phyloP scores from a whole-genome alignment of 768 basidiomycete species.

The Macrocybe gigantea region DNA sequence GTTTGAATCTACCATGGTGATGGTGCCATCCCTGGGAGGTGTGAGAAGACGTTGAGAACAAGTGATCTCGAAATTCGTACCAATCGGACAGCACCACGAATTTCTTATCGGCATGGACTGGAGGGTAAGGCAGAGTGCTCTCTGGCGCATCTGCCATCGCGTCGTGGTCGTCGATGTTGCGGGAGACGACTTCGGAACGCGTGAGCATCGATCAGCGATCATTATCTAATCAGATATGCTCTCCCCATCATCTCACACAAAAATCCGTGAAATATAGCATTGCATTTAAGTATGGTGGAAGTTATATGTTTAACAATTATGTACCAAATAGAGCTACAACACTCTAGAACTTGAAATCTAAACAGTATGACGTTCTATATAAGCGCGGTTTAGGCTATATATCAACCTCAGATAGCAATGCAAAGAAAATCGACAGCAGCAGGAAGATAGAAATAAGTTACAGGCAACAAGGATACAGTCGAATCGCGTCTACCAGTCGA shows the following conservation, averaged over 20 bases:
- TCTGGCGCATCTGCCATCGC: slow-evolving; percentile 32
- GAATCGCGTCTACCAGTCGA: slow-evolving; percentile 61
- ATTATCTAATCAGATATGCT: too few species aligned
- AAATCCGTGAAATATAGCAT: too few species aligned
- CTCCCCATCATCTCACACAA: too few species aligned
- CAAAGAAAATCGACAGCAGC: neutral
- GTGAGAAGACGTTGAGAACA: too few species aligned
- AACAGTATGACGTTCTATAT: too few species aligned
- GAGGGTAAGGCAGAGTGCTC: slow-evolving; percentile 77
- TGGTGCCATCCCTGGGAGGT: slow-evolving; percentile 77
- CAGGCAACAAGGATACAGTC: slow-evolving; percentile 3
- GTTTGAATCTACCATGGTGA: slow-evolving; percentile 90
- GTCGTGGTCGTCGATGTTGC: slow-evolving; percentile 6
- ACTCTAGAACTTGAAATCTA: too few species aligned
- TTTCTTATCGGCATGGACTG: slow-evolving; percentile 71
- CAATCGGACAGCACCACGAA: slow-evolving; percentile 91
- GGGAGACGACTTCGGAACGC: neutral
- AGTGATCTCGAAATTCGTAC: slow-evolving; percentile 27
- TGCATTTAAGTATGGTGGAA: too few species aligned
- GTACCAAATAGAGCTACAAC: too few species aligned
- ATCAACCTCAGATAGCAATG: too few species aligned
- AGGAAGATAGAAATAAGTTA: neutral
- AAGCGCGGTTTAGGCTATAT: too few species aligned
- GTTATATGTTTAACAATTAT: too few species aligned
- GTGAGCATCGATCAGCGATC: neutral